Evolutionary conservation across 2,329 filamentous ascomycete genomes (phyloP), one percentile per base, ranked within the genome.

Genomic region (Trichoderma cornu-damae): DNA sequence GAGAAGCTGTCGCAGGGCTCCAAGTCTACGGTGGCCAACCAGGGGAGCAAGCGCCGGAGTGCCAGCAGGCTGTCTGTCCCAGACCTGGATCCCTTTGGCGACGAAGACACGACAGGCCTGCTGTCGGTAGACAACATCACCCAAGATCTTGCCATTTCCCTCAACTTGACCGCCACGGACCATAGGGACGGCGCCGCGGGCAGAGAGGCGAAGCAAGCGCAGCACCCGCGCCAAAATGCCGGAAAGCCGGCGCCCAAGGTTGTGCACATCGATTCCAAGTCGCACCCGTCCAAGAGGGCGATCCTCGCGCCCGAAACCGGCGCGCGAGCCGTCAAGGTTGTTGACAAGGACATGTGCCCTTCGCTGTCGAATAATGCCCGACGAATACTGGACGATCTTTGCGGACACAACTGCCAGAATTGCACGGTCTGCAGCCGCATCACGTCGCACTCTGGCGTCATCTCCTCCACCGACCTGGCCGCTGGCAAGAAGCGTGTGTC

Each of bases 391-490:
- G 77, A 83, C 59, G 70, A 70, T 43, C 73, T 84, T 24, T 81
- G 78, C 63, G 74, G 77, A 55, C 82, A 84, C 64, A 77, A 77
- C 59, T 80, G 78, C 62, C 70, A 72, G 55, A 83, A 84, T 69
- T 85, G 82, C 68, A 77, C 77, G 38, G 76, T 84, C 14, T 85
- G 82, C 70, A 74, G 73, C 30, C 79, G 81, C 28, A 80, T 84
- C 65, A 74, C 73, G 14, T 74, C 75, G 8, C 75, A 76, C 58
- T 70, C 69, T n/a, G 72, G 70, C 44, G 66, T 69, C 28, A 59
- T 75, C 20, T 72, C 73, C 3, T 62, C 70, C 5, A 63, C 71
- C 3, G 74, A 77, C 47, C 62, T 74, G 12, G 67, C 69, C 11
- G 63, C 66, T 14, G 73, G 73, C 60, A 81, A 84, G 68, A 84